Conservation (phyloP, 139 green algal species). For the Coelastrella sp. region DNA sequence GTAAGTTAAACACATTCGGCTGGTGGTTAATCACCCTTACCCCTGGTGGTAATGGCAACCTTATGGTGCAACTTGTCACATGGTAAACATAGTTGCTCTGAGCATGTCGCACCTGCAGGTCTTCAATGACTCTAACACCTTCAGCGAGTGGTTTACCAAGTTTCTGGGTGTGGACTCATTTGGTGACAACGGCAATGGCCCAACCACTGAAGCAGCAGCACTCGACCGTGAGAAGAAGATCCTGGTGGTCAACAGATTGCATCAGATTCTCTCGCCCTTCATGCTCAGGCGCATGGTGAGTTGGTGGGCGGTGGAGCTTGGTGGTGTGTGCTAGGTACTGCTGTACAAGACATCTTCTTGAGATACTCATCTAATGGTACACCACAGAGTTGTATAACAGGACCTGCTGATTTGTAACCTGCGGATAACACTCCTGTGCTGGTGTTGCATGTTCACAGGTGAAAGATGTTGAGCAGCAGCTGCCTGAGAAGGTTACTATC, state of each 20-base stretch:
- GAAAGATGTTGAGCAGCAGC: conserved; percentile 93
- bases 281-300: conserved; percentile 92
- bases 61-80: too few relatives aligned
- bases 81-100: too few relatives aligned
- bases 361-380: too few relatives aligned
- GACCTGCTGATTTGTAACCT: background rate
- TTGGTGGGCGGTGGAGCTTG: background rate
- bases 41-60: too few relatives aligned
- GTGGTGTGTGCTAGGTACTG: background rate
- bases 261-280: conserved; percentile 95
- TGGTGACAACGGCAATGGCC: conserved; percentile 21
- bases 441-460: conserved; percentile 61
- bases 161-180: conserved; percentile 58
- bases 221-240: conserved; percentile 80
- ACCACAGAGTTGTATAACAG: too few relatives aligned
- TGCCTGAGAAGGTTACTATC: conserved; percentile 87
- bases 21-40: too few relatives aligned
- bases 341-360: background rate
- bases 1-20: too few relatives aligned
- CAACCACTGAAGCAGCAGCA: conserved; percentile 38
- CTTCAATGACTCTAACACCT: conserved; percentile 96
- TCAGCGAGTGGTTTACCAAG: conserved; percentile 92
- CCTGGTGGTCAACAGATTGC: conserved; percentile 91
- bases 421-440: background rate
- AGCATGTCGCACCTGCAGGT: conserved; percentile 66